Conservation (phyloP, 2,329 filamentous ascomycete genomes). For the Teratosphaeria epicoccoides region DNA sequence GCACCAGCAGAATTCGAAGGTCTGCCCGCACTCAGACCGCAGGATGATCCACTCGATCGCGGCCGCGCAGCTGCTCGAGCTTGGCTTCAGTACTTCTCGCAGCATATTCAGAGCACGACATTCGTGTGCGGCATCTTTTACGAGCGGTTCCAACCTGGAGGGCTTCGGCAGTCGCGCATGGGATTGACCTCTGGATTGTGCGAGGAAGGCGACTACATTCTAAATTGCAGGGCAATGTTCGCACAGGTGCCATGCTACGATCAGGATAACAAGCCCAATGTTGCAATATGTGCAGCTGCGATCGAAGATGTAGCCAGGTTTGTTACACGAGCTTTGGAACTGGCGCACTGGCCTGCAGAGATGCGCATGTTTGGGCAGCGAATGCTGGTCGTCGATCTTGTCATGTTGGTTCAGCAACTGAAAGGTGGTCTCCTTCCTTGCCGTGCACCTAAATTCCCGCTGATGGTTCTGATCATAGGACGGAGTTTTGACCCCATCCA, state of each 20-base stretch:
- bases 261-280: slow-evolving; percentile 35
- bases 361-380: slow-evolving; percentile 60
- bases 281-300: slow-evolving; percentile 57
- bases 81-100: slow-evolving; percentile 45
- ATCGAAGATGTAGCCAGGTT: slow-evolving; percentile 61
- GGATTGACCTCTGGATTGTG: slow-evolving; percentile 45
- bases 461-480: slow-evolving; percentile 3
- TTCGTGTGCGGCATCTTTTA: slow-evolving; percentile 69
- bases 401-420: slow-evolving; percentile 44
- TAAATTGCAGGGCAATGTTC: slow-evolving; percentile 48
- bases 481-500: slow-evolving; percentile 18
- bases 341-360: slow-evolving; percentile 56
- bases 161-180: slow-evolving; percentile 50
- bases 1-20: slow-evolving; percentile 70
- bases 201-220: slow-evolving; percentile 53
- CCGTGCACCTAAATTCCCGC: not conserved
- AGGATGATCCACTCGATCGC: slow-evolving; percentile 51
- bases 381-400: slow-evolving; percentile 49
- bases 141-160: slow-evolving; percentile 60
- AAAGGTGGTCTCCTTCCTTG: slow-evolving; percentile 23
- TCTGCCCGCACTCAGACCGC: slow-evolving; percentile 43
- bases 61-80: slow-evolving; percentile 47
- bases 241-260: slow-evolving; percentile 53
- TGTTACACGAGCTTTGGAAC: slow-evolving; percentile 56
- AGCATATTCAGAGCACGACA: slow-evolving; percentile 54